A percentile compares a stretch with the other conserved stretches of the same genome.
phyloP scores from a whole-genome alignment of 768 basidiomycete genomes.

The Boletus pseudo-olivaceus region DNA sequence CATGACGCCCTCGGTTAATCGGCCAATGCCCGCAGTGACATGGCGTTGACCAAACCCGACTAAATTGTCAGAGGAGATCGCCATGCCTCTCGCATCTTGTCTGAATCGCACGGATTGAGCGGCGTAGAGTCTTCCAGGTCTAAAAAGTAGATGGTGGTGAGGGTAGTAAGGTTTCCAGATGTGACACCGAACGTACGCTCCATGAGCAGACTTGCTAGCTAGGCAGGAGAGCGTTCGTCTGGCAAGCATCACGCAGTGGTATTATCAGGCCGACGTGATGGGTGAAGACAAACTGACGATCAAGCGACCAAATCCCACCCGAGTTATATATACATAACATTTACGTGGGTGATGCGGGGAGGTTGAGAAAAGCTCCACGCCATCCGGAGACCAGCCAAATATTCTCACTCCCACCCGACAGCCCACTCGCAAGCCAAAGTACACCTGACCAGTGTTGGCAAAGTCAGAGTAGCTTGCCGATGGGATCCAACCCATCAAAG shows the following conservation, averaged over 20 bases:
- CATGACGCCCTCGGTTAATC: conserved; percentile 53
- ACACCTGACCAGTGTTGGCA: neutral
- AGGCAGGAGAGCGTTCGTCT: conserved; percentile 5
- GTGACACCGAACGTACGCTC: conserved; percentile 15
- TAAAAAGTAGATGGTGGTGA: conserved; percentile 1
- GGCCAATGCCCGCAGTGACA: conserved; percentile 43
- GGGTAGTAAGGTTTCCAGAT: neutral
- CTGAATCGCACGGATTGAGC: neutral
- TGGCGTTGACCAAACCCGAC: conserved; percentile 41
- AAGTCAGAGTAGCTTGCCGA: conserved; percentile 33
- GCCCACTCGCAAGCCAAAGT: neutral
- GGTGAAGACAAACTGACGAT: neutral
- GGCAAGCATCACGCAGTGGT: conserved; percentile 8
- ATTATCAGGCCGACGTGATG: neutral
- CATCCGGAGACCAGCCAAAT: neutral
- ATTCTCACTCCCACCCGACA: neutral
- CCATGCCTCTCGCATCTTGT: conserved; percentile 14
- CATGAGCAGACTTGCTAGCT: neutral
- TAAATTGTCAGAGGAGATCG: conserved; percentile 22
- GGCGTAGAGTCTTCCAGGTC: neutral
- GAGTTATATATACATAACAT: too few species aligned
- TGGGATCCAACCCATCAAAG: conserved; percentile 33
- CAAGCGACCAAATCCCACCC: too few species aligned
- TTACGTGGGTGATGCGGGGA: neutral
- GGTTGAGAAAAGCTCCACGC: neutral